Percentiles rank a stretch among this genome's conserved stretches.
Evolutionary conservation across 2,329 filamentous ascomycete species (phyloP).

Genomic region (Aspergillus nomiae): DNA sequence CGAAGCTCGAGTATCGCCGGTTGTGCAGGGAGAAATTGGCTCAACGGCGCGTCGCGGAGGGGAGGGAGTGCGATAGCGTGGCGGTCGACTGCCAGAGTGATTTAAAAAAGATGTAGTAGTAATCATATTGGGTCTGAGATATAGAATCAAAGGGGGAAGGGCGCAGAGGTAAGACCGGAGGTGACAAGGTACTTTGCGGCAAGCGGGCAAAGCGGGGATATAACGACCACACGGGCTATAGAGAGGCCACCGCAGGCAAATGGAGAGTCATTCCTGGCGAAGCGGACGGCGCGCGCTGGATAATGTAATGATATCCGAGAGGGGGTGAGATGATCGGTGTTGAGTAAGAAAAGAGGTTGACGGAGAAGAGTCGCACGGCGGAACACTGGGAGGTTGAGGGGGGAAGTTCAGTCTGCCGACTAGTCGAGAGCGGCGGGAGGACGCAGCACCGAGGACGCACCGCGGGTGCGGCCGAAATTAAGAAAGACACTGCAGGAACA

Average conservation of each 20-base stretch:
- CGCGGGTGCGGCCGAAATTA: conserved; percentile 16
- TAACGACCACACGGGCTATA: conserved; percentile 44
- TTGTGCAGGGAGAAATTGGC: conserved; percentile 44
- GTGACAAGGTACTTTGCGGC: conserved; percentile 34
- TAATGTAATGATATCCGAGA: conserved; percentile 24
- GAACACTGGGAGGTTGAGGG: conserved; percentile 25
- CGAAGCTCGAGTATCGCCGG: conserved; percentile 31
- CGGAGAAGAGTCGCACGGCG: conserved; percentile 25
- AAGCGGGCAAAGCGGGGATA: conserved; percentile 45
- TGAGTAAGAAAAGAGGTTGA: conserved; percentile 26
- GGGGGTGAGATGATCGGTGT: conserved; percentile 22
- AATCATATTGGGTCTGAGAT: conserved; percentile 34
- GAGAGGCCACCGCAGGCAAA: conserved; percentile 39
- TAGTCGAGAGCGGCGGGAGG: conserved; percentile 22
- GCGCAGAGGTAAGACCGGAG: conserved; percentile 20
- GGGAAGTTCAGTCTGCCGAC: conserved; percentile 25
- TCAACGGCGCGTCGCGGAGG: conserved; percentile 50
- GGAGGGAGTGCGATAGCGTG: conserved; percentile 49
- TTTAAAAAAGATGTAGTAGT: conserved; percentile 42
- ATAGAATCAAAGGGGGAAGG: conserved; percentile 12
- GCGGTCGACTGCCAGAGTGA: conserved; percentile 39
- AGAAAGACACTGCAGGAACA: neutral
- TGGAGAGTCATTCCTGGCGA: conserved; percentile 44
- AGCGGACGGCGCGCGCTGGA: conserved; percentile 26
- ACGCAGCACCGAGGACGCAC: conserved; percentile 21